Evolutionary conservation across 345 rosid species (phyloP), one percentile per base, ranked within the genome.

Genomic region (Raphanus raphanistrum): DNA sequence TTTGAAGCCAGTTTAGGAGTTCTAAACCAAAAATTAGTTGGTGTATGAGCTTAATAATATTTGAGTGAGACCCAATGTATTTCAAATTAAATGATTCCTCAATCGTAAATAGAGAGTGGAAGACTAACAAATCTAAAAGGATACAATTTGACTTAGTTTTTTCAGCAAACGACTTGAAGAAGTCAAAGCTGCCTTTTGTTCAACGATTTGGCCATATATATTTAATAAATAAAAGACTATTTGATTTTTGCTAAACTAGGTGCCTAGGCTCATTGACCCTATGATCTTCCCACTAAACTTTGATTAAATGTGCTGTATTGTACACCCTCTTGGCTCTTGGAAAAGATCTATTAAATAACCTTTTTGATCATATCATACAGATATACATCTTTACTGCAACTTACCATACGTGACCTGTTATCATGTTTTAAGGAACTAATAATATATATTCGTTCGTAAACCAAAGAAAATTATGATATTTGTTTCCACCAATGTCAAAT

Each of bases 181-280:
- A 72, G 73, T 72, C 77, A 66, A 59, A 67, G 60, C 81, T 59
- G 31, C 55, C 62, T 11, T 33, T 25, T 72, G 68, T 66, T 78
- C 77, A 72, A 66, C 73, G 54, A 66, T 38, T 78, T 77, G 76
- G 72, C 67, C 32, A 28, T n/a, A 5, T 52, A 25, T 57, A 21
- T 64, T 38, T 52, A 63, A 15, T 48, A 17, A 7, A 4, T 59
- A 3, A 64, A 63, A 26, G 33, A 1, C 3, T 32, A 63, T 11
- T 16, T 52, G 5, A n/a, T 10, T 58, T 31, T 68, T 67, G 33
- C 48, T 26, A 60, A 50, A 32, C 63, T 54, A 74, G 9, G 21
- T 36, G 29, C 57, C 17, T 75, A 75, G 58, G 27, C 11, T 58
- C 66, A 41, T 58, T 10, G 26, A 28, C 60, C 57, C 16, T 45